Base-by-base conservation (phyloP, 176 grass and related monocot species). In the Carex parvula region DNA sequence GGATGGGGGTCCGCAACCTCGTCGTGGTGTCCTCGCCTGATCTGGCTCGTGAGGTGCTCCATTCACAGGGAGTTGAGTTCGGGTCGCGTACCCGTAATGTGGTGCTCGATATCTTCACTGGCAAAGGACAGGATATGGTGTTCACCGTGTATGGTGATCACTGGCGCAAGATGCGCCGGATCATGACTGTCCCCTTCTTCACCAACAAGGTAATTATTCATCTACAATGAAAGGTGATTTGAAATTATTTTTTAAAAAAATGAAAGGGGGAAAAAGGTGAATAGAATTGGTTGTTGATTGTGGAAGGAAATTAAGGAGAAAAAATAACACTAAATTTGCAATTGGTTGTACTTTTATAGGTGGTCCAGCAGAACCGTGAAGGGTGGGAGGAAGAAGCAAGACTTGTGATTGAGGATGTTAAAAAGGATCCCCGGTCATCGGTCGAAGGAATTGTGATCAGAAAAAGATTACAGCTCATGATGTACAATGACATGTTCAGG, bases 401-500 rank as follows among this genome's bases (percentile, higher is more conserved):
- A 14, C 89, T 83, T 1, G 95, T 94, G 42, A 89, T 98, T 16
- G 91, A 98, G 89, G 92, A 98, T 72, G 84, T 98, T 22, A 39
- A 37, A 62, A 44, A 55, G 72, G 33, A 91, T 85, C 79, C 90
- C 2, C 54, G 37, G 3, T 88, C 95, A 3, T 89, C 89, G 0
- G 79, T 83, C 0, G 79, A 83, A n/a, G 95, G 95, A 7, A 60
- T 87, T 8, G 87, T 98, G 7, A 74, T 97, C 70, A 82, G 94
- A 4, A 76, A 78, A 33, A 69, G 95, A 50, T 85, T 97, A 16
- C 95, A 98, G 84, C 88, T 93, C 9, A 94, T 98, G 92, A 98
- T 98, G 95, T 98, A 98, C 90, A 98, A 98, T 88, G 91, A 98
- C 89, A 94, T 98, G 95, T 98, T 93, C 84, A 88, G 95, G 68